Percentiles rank a stretch among this genome's conserved stretches.
These are phyloP conservation scores for Diaporthe sp. DNA, from an alignment of 2,329 filamentous ascomycete genomes.

Conservation along the genomic window DNA sequence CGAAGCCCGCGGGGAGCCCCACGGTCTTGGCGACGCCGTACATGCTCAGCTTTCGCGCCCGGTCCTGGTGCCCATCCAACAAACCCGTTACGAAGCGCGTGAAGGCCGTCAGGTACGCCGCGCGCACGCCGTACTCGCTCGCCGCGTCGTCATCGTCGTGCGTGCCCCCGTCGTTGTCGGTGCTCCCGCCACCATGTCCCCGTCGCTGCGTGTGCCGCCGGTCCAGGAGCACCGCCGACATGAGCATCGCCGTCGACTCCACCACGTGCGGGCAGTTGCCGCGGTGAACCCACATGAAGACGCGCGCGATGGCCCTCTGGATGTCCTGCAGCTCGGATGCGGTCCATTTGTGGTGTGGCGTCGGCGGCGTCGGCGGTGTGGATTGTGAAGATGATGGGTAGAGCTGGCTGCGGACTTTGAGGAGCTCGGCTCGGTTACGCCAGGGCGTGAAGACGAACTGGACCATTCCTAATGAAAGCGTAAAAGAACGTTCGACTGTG, in stretches of 20 bases:
- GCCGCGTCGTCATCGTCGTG: slow-evolving; percentile 41
- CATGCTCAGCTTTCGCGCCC: slow-evolving; percentile 78
- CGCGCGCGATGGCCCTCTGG: slow-evolving; percentile 65
- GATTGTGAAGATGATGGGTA: slow-evolving; percentile 58
- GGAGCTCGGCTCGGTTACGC: slow-evolving; percentile 75
- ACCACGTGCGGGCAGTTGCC: slow-evolving; percentile 83
- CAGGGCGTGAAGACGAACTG: slow-evolving; percentile 82
- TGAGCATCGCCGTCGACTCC: slow-evolving; percentile 81
- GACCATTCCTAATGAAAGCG: slow-evolving; percentile 63
- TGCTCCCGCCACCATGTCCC: too few relatives aligned
- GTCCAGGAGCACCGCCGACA: slow-evolving; percentile 77
- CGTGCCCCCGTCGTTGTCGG: not conserved
- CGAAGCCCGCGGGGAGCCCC: slow-evolving; percentile 81
- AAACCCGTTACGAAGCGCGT: slow-evolving; percentile 85
- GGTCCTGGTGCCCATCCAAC: slow-evolving; percentile 79
- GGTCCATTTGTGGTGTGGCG: slow-evolving; percentile 23
- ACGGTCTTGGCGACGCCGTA: slow-evolving; percentile 77
- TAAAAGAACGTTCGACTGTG: not conserved
- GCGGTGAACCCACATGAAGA: slow-evolving; percentile 78
- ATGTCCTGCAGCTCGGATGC: slow-evolving; percentile 39
- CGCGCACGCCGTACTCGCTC: slow-evolving; percentile 69
- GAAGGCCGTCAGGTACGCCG: slow-evolving; percentile 81
- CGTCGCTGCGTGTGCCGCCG: slow-evolving; percentile 46
- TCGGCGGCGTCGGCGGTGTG: slow-evolving; percentile 26
- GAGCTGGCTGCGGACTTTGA: slow-evolving; percentile 74